Evolutionary conservation across 2,329 filamentous ascomycete genomes (phyloP).

Genomic region (Magnaporthiopsis rhizophila): DNA sequence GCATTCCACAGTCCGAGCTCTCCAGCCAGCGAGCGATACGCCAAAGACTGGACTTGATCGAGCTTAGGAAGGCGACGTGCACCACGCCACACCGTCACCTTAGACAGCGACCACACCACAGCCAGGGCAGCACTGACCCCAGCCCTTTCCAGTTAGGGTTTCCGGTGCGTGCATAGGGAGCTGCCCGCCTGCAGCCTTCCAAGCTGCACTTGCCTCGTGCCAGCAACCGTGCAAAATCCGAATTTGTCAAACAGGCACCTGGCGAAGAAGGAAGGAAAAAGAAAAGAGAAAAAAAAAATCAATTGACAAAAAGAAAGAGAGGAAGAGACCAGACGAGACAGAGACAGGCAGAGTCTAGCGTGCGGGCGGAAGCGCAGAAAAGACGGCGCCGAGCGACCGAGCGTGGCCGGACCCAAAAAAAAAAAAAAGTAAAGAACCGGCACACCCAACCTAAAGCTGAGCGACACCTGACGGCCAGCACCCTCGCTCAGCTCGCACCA

Average conservation of each 20-base stretch:
- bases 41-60: too few species aligned
- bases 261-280: neutral
- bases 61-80: neutral
- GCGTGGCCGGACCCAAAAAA: neutral
- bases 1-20: too few species aligned
- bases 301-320: neutral
- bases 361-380: neutral
- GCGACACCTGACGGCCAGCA: neutral
- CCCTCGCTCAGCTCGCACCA: neutral
- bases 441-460: neutral
- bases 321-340: neutral
- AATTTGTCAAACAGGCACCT: neutral
- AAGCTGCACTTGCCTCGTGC: neutral
- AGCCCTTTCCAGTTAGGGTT: neutral
- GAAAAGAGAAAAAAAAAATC: neutral
- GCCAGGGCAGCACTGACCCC: neutral
- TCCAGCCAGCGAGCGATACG: too few species aligned
- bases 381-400: neutral
- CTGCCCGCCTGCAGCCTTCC: neutral
- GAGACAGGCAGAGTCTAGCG: neutral
- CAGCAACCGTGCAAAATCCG: neutral
- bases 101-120: neutral
- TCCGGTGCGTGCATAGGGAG: neutral
- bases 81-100: neutral
- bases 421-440: neutral